Conservation (phyloP, 345 rosid species). For the Acer saccharum region DNA sequence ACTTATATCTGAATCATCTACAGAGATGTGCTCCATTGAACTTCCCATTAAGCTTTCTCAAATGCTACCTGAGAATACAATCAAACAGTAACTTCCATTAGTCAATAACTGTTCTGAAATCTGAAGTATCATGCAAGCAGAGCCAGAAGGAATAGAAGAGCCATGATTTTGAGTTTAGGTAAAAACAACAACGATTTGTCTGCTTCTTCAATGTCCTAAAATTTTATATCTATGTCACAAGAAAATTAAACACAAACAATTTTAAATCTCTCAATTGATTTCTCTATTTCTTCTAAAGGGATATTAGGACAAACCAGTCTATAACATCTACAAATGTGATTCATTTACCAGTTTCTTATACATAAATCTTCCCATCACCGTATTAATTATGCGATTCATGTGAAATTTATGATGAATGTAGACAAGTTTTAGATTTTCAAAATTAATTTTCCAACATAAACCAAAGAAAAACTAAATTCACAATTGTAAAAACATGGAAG, state of each 20-base stretch:
- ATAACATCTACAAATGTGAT: background rate
- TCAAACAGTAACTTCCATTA: conserved; percentile 1
- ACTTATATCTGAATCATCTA: conserved; percentile 42
- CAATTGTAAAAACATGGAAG: background rate
- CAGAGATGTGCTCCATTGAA: conserved; percentile 30
- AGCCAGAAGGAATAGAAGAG: background rate
- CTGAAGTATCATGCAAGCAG: background rate
- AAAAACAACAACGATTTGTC: background rate
- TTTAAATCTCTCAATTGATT: background rate
- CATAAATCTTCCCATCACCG: too few species aligned
- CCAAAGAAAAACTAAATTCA: background rate
- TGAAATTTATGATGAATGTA: background rate
- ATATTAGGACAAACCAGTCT: background rate
- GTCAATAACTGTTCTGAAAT: background rate
- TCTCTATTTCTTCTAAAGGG: background rate
- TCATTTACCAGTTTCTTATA: too few species aligned
- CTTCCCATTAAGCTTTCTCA: conserved; percentile 4
- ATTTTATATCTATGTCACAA: background rate
- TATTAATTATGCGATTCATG: too few species aligned
- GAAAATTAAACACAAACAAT: background rate
- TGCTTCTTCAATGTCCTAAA: background rate
- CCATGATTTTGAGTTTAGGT: background rate
- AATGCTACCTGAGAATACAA: background rate
- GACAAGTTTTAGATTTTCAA: background rate
- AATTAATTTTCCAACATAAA: background rate